Base-by-base conservation (phyloP, 1,284 basidiomycete genomes). In the Ustilago shanxiensis region DNA sequence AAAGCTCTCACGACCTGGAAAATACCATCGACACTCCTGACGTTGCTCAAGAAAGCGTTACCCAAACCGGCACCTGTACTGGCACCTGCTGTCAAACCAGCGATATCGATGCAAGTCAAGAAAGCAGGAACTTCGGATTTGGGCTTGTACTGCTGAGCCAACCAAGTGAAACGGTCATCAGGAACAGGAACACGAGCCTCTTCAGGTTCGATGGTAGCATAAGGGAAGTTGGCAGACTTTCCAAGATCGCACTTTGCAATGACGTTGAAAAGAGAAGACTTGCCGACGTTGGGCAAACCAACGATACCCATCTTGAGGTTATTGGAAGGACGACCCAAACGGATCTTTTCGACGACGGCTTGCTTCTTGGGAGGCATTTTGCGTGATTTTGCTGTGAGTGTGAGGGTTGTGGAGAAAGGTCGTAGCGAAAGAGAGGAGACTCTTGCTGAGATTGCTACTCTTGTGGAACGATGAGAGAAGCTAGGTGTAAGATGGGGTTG, bases 1-100 rank as follows among this genome's bases (percentile, higher is more conserved):
- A 99, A 99, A 8, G 95, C 95, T 81, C 97, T 93, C 64, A 99
- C 92, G 75, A 98, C 92, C 87, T 99, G 97, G 90, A 99, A 99
- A 87, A 99, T 99, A 85, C 97, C 97, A 86, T 99, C 97, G 74
- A 99, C 97, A 26, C 96, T 93, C 69, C 97, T 93, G 56, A 99
- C 96, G 87, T 99, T 95, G 35, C 94, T 95, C 88, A 99, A 89
- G 90, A 99, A 99, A 49, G 95, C 92, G 87, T 99, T 99, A 53
- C 97, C 97, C 54, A 99, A 91, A 87, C 97, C 97, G 61, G 94
- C 97, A 85, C 97, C 97, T 41, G 96, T 98, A 14, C 95, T 98
- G 1, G 97, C 97, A 80, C 97, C 94, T 90, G 94, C 81, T 44
- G 96, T 98, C 59, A 99, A 89, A 87, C 97, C 97, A 79, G 97